Conservation (phyloP, 2,329 filamentous ascomycete species). For the Fusarium sp. region DNA sequence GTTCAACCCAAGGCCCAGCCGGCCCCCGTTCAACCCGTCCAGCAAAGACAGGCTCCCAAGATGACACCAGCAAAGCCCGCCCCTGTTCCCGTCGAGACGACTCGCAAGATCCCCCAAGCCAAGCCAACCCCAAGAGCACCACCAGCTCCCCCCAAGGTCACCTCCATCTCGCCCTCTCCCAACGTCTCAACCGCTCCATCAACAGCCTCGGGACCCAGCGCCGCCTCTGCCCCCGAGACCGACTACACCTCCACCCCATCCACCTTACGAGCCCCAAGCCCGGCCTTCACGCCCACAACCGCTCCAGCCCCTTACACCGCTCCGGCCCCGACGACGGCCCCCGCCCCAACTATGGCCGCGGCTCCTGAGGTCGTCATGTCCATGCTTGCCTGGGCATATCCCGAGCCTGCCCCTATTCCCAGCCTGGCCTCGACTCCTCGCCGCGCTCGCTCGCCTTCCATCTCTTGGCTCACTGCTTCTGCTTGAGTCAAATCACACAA, state of each 20-base stretch:
- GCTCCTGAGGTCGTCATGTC: conserved; percentile 23
- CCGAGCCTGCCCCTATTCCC: conserved; percentile 23
- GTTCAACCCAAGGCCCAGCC: not conserved
- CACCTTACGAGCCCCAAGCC: not conserved
- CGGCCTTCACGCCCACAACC: not conserved
- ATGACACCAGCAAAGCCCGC: not conserved
- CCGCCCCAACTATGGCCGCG: conserved; percentile 18
- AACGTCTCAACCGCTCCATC: not conserved
- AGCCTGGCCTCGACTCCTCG: conserved; percentile 12
- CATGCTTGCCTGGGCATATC: conserved; percentile 11
- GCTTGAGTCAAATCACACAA: not conserved
- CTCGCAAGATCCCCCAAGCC: not conserved
- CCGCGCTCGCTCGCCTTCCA: conserved; percentile 11
- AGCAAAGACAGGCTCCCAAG: not conserved
- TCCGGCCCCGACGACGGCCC: too few relatives aligned
- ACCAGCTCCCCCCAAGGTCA: not conserved
- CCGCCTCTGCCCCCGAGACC: not conserved
- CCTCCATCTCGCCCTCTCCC: not conserved
- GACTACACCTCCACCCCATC: not conserved
- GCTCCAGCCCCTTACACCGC: conserved; percentile 19
- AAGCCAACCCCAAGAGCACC: not conserved
- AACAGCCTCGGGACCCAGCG: not conserved
- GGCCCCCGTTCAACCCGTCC: not conserved
- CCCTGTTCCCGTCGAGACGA: not conserved
- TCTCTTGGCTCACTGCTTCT: conserved; percentile 12